These are phyloP conservation scores for Metschnikowia santaceciliae DNA, from an alignment of 805 yeast genomes.

Conservation along the genomic window DNA sequence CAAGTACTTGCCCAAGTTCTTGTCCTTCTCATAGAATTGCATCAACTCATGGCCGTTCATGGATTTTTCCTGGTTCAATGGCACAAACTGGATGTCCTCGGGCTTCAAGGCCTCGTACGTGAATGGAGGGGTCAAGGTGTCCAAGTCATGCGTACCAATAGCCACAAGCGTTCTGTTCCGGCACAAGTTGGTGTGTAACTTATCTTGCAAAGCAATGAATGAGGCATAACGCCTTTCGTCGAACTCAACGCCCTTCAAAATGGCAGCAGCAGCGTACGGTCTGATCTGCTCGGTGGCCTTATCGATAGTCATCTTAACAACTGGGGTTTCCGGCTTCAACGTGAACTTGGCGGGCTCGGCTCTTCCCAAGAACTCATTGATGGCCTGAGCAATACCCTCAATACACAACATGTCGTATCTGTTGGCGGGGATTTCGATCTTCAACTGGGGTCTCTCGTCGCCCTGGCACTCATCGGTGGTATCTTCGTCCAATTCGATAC, in stretches of 20 bases:
- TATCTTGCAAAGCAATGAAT: conserved; percentile 93
- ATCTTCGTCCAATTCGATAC: conserved; percentile 97
- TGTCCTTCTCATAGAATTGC: conserved; percentile 88
- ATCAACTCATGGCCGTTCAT: conserved; percentile 76
- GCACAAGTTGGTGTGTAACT: conserved; percentile 90
- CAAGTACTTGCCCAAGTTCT: conserved; percentile 82
- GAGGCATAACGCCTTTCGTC: conserved; percentile 86
- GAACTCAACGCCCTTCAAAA: conserved; percentile 77
- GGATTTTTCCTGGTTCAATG: conserved; percentile 65
- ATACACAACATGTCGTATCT: conserved; percentile 97
- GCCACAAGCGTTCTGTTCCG: conserved; percentile 97
- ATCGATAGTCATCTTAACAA: conserved; percentile 63
- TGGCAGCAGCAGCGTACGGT: conserved; percentile 95
- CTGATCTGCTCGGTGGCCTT: conserved; percentile 70
- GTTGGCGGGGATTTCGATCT: conserved; percentile 97
- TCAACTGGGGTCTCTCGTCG: conserved; percentile 94
- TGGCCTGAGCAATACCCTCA: conserved; percentile 95
- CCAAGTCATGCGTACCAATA: conserved; percentile 96
- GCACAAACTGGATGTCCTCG: conserved; percentile 65
- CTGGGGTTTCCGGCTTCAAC: conserved; percentile 58
- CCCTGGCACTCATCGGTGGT: conserved; percentile 70
- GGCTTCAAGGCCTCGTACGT: conserved; percentile 84
- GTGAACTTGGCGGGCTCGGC: conserved; percentile 61
- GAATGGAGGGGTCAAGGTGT: conserved; percentile 75
- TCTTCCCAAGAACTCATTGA: conserved; percentile 84